Evolutionary conservation across 2,329 filamentous ascomycete species (phyloP).

Genomic region (Aspergillus sp.): DNA sequence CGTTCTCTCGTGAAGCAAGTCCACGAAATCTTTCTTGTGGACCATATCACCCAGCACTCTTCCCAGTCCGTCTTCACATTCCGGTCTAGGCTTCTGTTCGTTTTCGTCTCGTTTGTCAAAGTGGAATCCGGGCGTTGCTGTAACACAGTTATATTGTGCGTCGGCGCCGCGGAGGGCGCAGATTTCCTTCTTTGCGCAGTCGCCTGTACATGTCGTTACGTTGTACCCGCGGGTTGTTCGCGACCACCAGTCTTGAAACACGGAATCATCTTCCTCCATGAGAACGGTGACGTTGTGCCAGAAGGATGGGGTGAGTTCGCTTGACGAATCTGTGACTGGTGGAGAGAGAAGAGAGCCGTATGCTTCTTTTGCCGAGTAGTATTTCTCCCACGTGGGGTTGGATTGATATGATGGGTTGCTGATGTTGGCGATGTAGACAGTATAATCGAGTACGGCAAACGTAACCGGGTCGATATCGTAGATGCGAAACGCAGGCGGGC

Average conservation of each 20-base stretch:
- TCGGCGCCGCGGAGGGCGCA: slow-evolving; percentile 51
- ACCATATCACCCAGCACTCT: slow-evolving; percentile 16
- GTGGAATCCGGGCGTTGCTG: slow-evolving; percentile 30
- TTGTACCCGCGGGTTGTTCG: slow-evolving; percentile 48
- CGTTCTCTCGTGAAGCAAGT: too few species aligned
- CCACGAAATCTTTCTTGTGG: not conserved
- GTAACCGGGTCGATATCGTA: slow-evolving; percentile 56
- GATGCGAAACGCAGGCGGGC: slow-evolving; percentile 54
- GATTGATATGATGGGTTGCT: slow-evolving; percentile 39
- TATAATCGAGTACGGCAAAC: slow-evolving; percentile 51
- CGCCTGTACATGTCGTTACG: slow-evolving; percentile 36
- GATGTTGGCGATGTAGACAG: slow-evolving; percentile 53
- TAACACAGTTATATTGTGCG: slow-evolving; percentile 49
- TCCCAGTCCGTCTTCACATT: slow-evolving; percentile 1
- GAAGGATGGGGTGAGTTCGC: slow-evolving; percentile 52
- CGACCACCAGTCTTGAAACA: slow-evolving; percentile 46
- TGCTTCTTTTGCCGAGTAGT: slow-evolving; percentile 53
- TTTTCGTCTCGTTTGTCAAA: slow-evolving; percentile 23
- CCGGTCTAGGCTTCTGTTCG: not conserved
- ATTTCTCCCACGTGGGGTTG: slow-evolving; percentile 50
- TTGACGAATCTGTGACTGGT: slow-evolving; percentile 31
- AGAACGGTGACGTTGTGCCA: slow-evolving; percentile 55
- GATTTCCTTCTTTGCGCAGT: slow-evolving; percentile 44
- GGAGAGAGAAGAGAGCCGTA: slow-evolving; percentile 47
- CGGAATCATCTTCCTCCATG: slow-evolving; percentile 40